These are phyloP conservation scores for Aegilops longissima DNA, from an alignment of 176 grass and related monocot species.

Conservation along the genomic window DNA sequence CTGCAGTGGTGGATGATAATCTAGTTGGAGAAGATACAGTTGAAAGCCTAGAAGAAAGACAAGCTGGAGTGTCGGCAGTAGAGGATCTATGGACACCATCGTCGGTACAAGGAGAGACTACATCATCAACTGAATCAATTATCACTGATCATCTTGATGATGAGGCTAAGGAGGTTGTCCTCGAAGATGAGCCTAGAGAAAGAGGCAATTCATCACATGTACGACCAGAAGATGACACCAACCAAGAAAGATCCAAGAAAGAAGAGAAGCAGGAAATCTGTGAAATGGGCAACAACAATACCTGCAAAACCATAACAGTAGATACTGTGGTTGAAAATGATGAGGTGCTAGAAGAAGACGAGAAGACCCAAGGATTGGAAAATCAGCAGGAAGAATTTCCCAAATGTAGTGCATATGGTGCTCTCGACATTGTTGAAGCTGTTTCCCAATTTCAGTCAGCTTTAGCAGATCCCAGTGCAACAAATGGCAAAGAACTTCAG, in stretches of 20 bases:
- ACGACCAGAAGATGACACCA: constrained; percentile 17
- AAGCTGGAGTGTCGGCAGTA: constrained; percentile 21
- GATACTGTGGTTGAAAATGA: neutral
- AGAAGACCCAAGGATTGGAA: constrained; percentile 4
- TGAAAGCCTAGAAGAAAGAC: constrained; percentile 25
- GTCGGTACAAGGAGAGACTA: constrained; percentile 26
- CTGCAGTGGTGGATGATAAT: constrained; percentile 3
- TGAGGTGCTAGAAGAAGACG: constrained; percentile 4
- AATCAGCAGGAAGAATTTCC: neutral
- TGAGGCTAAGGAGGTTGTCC: constrained; percentile 41
- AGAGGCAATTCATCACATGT: constrained; percentile 12
- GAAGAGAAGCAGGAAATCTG: constrained; percentile 31
- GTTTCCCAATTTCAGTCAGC: constrained; percentile 19
- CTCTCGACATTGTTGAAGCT: neutral
- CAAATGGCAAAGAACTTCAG: neutral
- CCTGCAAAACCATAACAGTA: constrained; percentile 8
- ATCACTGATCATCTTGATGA: constrained; percentile 34
- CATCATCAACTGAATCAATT: constrained; percentile 39
- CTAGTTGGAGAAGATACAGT: constrained; percentile 21
- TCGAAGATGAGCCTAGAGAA: constrained; percentile 35
- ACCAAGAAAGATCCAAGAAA: constrained; percentile 13
- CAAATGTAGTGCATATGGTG: neutral
- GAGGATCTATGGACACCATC: constrained; percentile 1
- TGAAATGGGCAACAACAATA: neutral
- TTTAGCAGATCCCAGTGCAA: constrained; percentile 18